These are phyloP conservation scores for Claviceps monticola DNA, from an alignment of 2,329 filamentous ascomycete genomes.

Conservation along the genomic window DNA sequence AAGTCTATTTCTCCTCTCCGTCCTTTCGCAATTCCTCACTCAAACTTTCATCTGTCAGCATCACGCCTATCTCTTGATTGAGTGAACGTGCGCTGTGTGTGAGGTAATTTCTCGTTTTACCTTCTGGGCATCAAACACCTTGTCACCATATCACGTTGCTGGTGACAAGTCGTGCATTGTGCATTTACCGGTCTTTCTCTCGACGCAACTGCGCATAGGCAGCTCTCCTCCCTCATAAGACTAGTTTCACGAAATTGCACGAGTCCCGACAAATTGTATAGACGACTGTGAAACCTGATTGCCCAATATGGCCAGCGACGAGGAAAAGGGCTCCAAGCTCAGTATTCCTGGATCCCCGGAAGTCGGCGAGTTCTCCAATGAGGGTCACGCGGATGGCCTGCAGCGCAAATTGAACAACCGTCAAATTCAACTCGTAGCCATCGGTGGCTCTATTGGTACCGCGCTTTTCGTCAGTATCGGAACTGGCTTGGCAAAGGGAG, in stretches of 20 bases:
- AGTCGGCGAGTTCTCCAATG: constrained; percentile 11
- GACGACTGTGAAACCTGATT: neutral
- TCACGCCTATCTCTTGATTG: constrained; percentile 1
- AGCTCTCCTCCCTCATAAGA: neutral
- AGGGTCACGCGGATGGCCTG: constrained; percentile 22
- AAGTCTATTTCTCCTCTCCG: no score
- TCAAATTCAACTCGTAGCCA: constrained; percentile 44
- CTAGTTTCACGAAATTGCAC: neutral
- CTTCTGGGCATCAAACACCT: neutral
- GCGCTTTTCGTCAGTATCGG: constrained; percentile 50
- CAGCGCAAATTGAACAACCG: constrained; percentile 38
- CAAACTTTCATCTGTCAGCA: neutral
- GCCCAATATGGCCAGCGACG: constrained; percentile 12
- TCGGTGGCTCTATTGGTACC: constrained; percentile 44
- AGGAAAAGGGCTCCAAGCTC: constrained; percentile 16
- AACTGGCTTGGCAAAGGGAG: constrained; percentile 31
- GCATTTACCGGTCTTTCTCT: neutral
- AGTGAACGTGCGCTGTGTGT: constrained; percentile 3
- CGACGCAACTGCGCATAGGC: neutral
- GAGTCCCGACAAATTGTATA: neutral
- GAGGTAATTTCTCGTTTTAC: neutral
- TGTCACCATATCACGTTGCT: no score
- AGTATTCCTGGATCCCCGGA: constrained; percentile 13
- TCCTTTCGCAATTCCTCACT: neutral
- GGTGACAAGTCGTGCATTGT: neutral